Base-by-base conservation (phyloP, 371 early-diverging fungal genomes). In the Apophysomyces trapeziformis region DNA sequence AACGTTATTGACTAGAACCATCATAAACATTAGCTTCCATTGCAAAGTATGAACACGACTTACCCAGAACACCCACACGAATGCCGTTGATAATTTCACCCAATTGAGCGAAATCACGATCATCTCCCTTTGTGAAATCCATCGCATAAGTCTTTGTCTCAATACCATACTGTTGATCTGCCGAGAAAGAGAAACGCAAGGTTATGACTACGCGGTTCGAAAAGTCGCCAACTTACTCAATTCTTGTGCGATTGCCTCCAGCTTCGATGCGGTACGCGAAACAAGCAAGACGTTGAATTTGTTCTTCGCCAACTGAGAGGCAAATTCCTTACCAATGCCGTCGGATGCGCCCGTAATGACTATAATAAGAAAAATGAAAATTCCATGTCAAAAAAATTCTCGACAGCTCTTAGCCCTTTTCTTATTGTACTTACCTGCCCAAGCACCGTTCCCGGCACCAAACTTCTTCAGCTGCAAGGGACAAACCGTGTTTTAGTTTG, bases 341-440 rank as follows among this genome's bases (percentile, higher is more conserved):
- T 98, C 99, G 9, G 98, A 94, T 16, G 97, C 96, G 61, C 99
- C 99, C 58, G 99, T 99, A 54, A 99, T 86, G 60, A 99, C 92
- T 89, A 11, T 5, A 2, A 11, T 8, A 41, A 41, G 32, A 3
- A 26, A 26, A 26, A 2, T 26, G 3, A 56, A 13, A n/a, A 1
- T 16, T 57, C 7, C 46, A 45, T 57, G 26, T 8, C 26, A 18
- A 12, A 7, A 32, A 2, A 38, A 0, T 16, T 16, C 64, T 38
- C 8, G 54, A 18, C 16, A n/a, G 41, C 13, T 13, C 35, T 1
- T 16, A 36, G 32, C 16, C 35, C 8, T 36, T 4, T 45, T 57
- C 2, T 32, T 26, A 9, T 16, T 9, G 16, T 44, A 59, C 50
- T 81, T 86, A 92, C 92, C 87, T 61, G 96, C 96, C 94, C 94